phyloP scores from a whole-genome alignment of 2,329 filamentous ascomycete genomes.

The Camillea tinctor region DNA sequence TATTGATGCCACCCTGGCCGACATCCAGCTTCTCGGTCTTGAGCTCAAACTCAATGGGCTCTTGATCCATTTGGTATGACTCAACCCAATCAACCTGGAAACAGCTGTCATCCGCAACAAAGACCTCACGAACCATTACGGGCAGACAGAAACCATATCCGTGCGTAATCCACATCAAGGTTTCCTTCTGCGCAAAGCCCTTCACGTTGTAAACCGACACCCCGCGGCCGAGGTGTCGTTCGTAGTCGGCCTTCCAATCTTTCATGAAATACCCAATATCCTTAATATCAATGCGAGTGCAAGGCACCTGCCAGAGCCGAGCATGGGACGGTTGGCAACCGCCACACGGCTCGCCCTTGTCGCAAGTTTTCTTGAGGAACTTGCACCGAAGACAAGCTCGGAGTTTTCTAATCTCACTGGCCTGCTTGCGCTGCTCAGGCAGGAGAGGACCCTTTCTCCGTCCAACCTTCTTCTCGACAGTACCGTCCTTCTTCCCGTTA shows the following conservation, averaged over 20 bases:
- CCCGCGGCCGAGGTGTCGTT: constrained; percentile 81
- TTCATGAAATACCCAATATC: constrained; percentile 99
- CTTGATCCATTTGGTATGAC: constrained; percentile 63
- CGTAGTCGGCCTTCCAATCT: constrained; percentile 97
- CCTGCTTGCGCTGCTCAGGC: constrained; percentile 93
- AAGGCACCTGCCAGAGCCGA: constrained; percentile 94
- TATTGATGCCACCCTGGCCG: constrained; percentile 82
- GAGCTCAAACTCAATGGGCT: constrained; percentile 78
- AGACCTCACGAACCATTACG: constrained; percentile 91
- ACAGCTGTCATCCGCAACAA: constrained; percentile 86
- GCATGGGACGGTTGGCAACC: constrained; percentile 96
- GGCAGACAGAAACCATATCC: constrained; percentile 92
- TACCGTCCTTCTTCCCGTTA: constrained; percentile 74
- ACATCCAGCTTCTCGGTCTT: constrained; percentile 87
- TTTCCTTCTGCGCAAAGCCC: constrained; percentile 68
- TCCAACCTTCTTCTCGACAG: constrained; percentile 86
- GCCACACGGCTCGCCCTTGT: constrained; percentile 93
- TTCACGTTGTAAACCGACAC: constrained; percentile 96
- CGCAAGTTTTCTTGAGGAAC: constrained; percentile 98
- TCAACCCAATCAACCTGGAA: constrained; percentile 95
- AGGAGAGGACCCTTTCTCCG: constrained; percentile 84
- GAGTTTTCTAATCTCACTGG: constrained; percentile 93
- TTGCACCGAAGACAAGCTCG: constrained; percentile 94
- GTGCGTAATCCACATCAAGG: constrained; percentile 87
- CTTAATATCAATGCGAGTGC: constrained; percentile 97